These are phyloP conservation scores for Exophiala aquamarina DNA, from an alignment of 2,329 filamentous ascomycete species.

Conservation along the genomic window DNA sequence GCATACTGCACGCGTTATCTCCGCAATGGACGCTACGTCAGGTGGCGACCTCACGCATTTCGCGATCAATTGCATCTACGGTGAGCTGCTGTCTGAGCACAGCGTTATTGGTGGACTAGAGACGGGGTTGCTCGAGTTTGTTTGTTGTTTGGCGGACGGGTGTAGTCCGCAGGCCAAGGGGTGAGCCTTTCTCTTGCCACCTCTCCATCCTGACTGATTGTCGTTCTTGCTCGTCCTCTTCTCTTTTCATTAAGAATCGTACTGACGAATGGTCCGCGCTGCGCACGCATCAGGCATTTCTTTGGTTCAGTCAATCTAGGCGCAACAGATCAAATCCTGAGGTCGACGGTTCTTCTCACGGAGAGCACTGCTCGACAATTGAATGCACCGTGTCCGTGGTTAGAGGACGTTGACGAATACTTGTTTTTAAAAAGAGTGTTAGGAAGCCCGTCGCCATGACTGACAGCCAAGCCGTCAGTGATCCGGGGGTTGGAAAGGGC, in stretches of 20 bases:
- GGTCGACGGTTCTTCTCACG: conserved; percentile 25
- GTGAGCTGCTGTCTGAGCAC: conserved; percentile 30
- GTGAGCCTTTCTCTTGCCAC: conserved; percentile 22
- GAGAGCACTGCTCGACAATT: conserved; percentile 26
- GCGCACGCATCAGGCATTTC: conserved; percentile 26
- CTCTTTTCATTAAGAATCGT: too few relatives aligned
- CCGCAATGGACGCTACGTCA: conserved; percentile 28
- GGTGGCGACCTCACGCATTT: conserved; percentile 32
- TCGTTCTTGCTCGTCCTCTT: too few relatives aligned
- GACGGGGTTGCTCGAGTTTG: conserved; percentile 33
- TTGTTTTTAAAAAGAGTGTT: conserved; percentile 10
- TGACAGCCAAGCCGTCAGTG: too few relatives aligned
- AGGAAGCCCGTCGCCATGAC: too few relatives aligned
- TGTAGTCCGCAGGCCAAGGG: conserved; percentile 32
- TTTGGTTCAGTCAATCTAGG: conserved; percentile 31
- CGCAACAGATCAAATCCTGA: conserved; percentile 22
- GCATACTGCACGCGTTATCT: conserved; percentile 29
- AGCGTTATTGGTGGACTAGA: conserved; percentile 28
- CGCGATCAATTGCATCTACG: conserved; percentile 32
- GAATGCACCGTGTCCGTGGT: conserved; percentile 11
- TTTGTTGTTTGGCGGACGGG: conserved; percentile 31
- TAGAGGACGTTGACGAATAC: conserved; percentile 5
- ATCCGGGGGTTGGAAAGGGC: too few relatives aligned
- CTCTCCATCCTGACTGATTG: background rate
- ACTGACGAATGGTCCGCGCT: background rate